phyloP scores from a whole-genome alignment of 176 grass and related monocot species.

The Zea luxurians region DNA sequence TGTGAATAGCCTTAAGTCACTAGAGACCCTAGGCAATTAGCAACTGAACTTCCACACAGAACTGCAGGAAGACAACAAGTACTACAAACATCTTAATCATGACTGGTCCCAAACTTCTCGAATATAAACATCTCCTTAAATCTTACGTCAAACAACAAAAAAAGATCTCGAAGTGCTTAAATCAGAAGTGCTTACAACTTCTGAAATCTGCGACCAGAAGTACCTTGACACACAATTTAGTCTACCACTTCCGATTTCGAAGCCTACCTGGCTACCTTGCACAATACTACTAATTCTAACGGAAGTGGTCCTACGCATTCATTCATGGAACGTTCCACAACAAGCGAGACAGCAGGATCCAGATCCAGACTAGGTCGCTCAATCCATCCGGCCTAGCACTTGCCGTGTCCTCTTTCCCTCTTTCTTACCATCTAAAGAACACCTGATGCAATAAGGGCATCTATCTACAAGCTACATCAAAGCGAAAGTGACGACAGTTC shows the following conservation, averaged over 20 bases:
- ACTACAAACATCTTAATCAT: background rate
- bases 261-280: background rate
- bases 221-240: background rate
- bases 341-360: conserved; percentile 32
- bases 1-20: too few relatives aligned
- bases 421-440: conserved; percentile 11
- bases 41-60: background rate
- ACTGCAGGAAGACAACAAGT: background rate
- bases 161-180: too few relatives aligned
- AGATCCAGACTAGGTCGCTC: conserved; percentile 39
- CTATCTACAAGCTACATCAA: conserved; percentile 16
- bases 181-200: background rate
- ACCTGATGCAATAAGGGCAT: conserved; percentile 25
- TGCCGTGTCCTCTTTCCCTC: background rate
- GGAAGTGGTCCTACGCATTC: conserved; percentile 18
- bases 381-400: background rate
- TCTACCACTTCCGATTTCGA: background rate
- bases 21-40: background rate
- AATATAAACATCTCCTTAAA: background rate
- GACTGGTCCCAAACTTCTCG: background rate
- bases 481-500: background rate
- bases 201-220: background rate
- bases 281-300: background rate
- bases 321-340: conserved; percentile 30
- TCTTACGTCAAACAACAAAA: too few relatives aligned